Evolutionary conservation across 345 rosid genomes (phyloP), one percentile per base, ranked within the genome.

Genomic region (Syzygium aromaticum): DNA sequence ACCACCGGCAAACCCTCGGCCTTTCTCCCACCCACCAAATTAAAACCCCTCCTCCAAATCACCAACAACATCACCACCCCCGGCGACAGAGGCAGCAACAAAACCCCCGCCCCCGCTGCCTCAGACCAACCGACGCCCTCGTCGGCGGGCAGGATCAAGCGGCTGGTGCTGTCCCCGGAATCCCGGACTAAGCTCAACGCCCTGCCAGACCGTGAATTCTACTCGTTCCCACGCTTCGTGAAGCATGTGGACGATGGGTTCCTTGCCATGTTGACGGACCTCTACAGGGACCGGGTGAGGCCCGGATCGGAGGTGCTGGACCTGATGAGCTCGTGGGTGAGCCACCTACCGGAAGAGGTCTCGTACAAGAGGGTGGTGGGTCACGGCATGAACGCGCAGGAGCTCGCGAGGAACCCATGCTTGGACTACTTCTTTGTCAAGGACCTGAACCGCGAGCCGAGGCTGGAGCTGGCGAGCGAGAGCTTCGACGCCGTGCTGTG

Each of bases 321-420:
- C 87, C 90, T 97, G 86, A 97, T 95, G 99, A 96, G 98, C 91
- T 95, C 99, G 63, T 97, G 98, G 97, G 94, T 94, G 51, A 96
- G 99, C 90, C 98, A 97, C 91, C 90, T 96, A 30, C 98, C 99
- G 8, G 86, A 87, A 73, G 95, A 96, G 86, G 94, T 92, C 1
- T 85, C 10, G 89, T 95, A 91, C 93, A 91, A 90, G 88, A 95
- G 94, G 92, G 96, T 97, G 63, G 97, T 95, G 73, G 98, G 99
- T 4, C 98, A 97, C 88, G 98, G 99, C 73, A 97, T 97, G 63
- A 97, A 96, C 53, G 97, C 98, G n/a, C 97, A 92, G 84, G 99
- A 97, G 91, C 98, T 97, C 59, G 93, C 96, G 23, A 95, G 92
- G 93, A 97, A 96, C 86, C 94, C 93, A 49, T 87, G 92, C 84